Conservation (phyloP, 768 basidiomycete species). For the Leccinellum luteum region DNA sequence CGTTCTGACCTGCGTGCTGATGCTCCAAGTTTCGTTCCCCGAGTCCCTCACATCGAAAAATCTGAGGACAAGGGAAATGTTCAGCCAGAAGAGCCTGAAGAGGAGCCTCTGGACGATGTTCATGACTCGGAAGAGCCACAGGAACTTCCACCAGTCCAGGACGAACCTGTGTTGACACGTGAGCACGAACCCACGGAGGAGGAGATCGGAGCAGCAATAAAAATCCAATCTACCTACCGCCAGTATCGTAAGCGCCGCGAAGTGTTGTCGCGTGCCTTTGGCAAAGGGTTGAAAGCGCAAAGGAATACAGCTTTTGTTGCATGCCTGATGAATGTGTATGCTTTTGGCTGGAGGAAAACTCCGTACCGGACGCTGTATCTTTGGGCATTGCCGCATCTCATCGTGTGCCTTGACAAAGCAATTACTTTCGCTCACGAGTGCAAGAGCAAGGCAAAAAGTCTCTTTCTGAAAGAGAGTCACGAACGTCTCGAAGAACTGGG, state of each 20-base stretch:
- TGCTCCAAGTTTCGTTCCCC: constrained; percentile 19
- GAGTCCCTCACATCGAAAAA: neutral
- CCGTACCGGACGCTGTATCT: constrained; percentile 38
- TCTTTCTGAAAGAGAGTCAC: constrained; percentile 28
- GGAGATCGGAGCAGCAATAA: constrained; percentile 25
- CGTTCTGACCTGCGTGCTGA: constrained; percentile 15
- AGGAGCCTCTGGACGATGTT: neutral
- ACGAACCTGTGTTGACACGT: constrained; percentile 15
- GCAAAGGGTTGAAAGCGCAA: constrained; percentile 19
- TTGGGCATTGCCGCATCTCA: constrained; percentile 38
- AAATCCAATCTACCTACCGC: constrained; percentile 22
- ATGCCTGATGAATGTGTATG: constrained; percentile 28
- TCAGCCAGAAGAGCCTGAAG: neutral
- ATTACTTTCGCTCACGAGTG: constrained; percentile 21
- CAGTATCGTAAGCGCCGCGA: constrained; percentile 2
- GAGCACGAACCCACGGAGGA: constrained; percentile 22
- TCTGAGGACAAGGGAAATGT: neutral
- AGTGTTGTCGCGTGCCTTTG: constrained; percentile 6
- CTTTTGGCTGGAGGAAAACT: constrained; percentile 27
- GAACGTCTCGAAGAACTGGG: constrained; percentile 36
- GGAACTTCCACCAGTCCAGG: constrained; percentile 4
- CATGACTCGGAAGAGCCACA: constrained; percentile 16
- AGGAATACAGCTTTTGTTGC: constrained; percentile 23
- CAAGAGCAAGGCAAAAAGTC: constrained; percentile 34
- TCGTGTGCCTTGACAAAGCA: constrained; percentile 40